Evolutionary conservation across 2,329 filamentous ascomycete species (phyloP).

Genomic region (Fusarium verrucosum): DNA sequence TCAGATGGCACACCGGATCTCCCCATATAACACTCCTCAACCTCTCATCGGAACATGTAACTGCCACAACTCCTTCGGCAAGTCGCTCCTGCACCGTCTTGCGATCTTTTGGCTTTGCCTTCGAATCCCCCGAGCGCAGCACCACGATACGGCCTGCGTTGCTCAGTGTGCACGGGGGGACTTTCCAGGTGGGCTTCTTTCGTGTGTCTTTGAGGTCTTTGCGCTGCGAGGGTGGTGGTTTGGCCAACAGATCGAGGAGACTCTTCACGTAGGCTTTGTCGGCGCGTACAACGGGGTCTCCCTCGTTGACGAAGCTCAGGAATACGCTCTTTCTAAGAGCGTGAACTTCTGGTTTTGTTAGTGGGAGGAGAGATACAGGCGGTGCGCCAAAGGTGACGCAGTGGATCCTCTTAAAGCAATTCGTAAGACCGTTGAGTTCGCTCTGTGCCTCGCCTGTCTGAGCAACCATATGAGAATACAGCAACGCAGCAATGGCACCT

Average conservation of each 20-base stretch:
- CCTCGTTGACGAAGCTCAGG: slow-evolving; percentile 84
- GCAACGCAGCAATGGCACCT: slow-evolving; percentile 80
- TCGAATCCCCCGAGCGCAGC: slow-evolving; percentile 62
- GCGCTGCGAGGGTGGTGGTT: slow-evolving; percentile 54
- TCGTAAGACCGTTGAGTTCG: slow-evolving; percentile 74
- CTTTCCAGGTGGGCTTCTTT: slow-evolving; percentile 64
- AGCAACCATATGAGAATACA: slow-evolving; percentile 84
- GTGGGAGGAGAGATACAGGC: slow-evolving; percentile 75
- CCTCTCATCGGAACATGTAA: slow-evolving; percentile 72
- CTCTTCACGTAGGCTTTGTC: slow-evolving; percentile 80
- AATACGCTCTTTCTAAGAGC: slow-evolving; percentile 74
- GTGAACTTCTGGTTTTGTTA: slow-evolving; percentile 64
- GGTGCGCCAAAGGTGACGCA: slow-evolving; percentile 89
- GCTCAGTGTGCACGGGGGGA: slow-evolving; percentile 73
- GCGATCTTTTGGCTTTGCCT: slow-evolving; percentile 52
- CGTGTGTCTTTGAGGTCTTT: slow-evolving; percentile 22
- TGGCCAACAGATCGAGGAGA: slow-evolving; percentile 74
- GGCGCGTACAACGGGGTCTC: slow-evolving; percentile 80
- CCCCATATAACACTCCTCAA: slow-evolving; percentile 79
- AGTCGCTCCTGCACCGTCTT: slow-evolving; percentile 62
- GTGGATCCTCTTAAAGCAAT: slow-evolving; percentile 80
- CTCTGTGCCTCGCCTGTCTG: slow-evolving; percentile 63
- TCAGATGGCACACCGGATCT: slow-evolving; percentile 81
- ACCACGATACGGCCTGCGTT: slow-evolving; percentile 76
- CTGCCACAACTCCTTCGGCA: slow-evolving; percentile 72